phyloP scores from a whole-genome alignment of 805 yeast species.

The Candida nemodendra region DNA sequence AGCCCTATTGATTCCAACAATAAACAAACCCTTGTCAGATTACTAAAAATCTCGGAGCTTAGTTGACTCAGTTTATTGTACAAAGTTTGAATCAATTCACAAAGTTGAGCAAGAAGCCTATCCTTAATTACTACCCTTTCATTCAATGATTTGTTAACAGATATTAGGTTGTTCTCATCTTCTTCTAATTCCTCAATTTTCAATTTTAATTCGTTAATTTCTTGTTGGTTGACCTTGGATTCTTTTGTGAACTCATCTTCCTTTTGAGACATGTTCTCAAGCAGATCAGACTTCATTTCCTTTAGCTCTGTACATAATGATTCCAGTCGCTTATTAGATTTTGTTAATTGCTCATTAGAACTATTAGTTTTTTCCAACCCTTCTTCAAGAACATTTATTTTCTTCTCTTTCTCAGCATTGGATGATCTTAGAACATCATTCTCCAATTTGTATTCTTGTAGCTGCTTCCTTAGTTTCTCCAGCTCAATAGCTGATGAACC shows the following conservation, averaged over 20 bases:
- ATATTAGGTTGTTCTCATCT: conserved; percentile 40
- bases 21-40: conserved; percentile 50
- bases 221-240: conserved; percentile 46
- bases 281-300: conserved; percentile 56
- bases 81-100: conserved; percentile 22
- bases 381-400: conserved; percentile 10
- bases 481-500: conserved; percentile 14
- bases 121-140: conserved; percentile 26
- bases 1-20: conserved; percentile 77
- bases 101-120: conserved; percentile 19
- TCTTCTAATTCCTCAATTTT: conserved; percentile 52
- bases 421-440: conserved; percentile 14
- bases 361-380: conserved; percentile 6
- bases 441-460: conserved; percentile 18
- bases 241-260: conserved; percentile 60
- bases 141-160: conserved; percentile 39
- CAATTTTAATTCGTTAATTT: conserved; percentile 45
- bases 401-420: conserved; percentile 16
- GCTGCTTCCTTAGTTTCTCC: conserved; percentile 14
- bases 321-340: conserved; percentile 14
- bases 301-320: conserved; percentile 26
- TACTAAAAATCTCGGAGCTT: conserved; percentile 35
- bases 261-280: conserved; percentile 66
- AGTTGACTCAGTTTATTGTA: conserved; percentile 42
- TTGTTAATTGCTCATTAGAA: conserved; percentile 10